Conservation (phyloP, 768 basidiomycete genomes). For the Suillus paluster region DNA sequence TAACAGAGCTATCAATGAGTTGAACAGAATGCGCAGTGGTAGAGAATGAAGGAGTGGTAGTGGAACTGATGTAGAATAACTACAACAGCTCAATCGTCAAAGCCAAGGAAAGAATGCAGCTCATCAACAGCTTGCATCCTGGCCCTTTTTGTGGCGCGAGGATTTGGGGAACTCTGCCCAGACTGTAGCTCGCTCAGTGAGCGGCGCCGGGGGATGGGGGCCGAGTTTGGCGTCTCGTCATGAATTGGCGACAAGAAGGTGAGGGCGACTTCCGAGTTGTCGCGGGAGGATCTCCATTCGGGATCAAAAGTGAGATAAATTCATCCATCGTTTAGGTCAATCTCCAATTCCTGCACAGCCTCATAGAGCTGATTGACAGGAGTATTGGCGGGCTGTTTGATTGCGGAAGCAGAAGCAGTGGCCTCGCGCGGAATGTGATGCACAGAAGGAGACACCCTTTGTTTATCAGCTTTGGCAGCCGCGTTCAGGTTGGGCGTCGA, state of each 20-base stretch:
- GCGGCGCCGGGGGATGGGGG: constrained; percentile 23
- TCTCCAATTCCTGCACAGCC: constrained; percentile 9
- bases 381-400: not conserved
- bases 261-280: constrained; percentile 23
- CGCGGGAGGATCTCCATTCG: constrained; percentile 24
- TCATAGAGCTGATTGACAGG: not conserved
- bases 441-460: not conserved
- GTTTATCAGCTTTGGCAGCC: not conserved
- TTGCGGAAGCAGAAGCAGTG: not conserved
- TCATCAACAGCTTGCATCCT: constrained; percentile 25
- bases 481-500: constrained; percentile 29
- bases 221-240: constrained; percentile 24
- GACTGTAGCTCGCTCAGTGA: constrained; percentile 25
- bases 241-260: constrained; percentile 31
- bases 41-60: constrained; percentile 8
- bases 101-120: constrained; percentile 24
- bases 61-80: not conserved
- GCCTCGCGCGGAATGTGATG: not conserved
- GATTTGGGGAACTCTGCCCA: not conserved
- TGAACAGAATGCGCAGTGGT: not conserved
- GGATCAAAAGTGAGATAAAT: constrained; percentile 37
- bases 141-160: not conserved
- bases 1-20: not conserved
- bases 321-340: constrained; percentile 19
- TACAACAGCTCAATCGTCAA: constrained; percentile 9